Evolutionary conservation across 768 basidiomycete species (phyloP).

Genomic region (Lactifluus volemus): DNA sequence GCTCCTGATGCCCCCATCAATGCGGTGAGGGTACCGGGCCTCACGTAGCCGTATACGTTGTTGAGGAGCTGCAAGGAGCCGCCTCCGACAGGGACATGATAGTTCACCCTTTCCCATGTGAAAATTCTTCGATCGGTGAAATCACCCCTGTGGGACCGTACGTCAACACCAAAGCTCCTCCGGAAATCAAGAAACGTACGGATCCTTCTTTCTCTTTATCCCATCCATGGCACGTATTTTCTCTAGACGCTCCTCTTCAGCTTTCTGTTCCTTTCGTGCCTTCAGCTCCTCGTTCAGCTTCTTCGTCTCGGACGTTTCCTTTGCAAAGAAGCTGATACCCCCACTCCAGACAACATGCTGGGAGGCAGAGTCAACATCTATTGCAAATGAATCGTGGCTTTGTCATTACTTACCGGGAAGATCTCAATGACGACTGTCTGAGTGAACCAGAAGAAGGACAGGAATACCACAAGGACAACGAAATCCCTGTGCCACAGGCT

Average conservation of each 20-base stretch:
- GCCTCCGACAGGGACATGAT: conserved; percentile 62
- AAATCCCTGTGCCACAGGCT: conserved; percentile 66
- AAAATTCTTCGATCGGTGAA: conserved; percentile 43
- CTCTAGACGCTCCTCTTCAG: conserved; percentile 26
- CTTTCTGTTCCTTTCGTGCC: conserved; percentile 35
- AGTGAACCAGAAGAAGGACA: conserved; percentile 58
- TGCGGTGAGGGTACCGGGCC: conserved; percentile 68
- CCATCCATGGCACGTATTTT: conserved; percentile 19
- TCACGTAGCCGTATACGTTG: conserved; percentile 72
- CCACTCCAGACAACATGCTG: conserved; percentile 55
- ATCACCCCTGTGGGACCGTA: background rate
- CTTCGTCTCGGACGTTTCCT: conserved; percentile 46
- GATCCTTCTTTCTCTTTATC: conserved; percentile 40
- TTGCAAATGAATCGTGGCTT: conserved; percentile 19
- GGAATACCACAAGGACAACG: conserved; percentile 62
- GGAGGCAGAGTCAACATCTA: conserved; percentile 12
- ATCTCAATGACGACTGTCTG: conserved; percentile 60
- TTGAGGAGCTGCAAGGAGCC: conserved; percentile 58
- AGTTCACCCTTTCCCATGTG: conserved; percentile 77
- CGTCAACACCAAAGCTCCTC: background rate
- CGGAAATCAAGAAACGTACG: conserved; percentile 32
- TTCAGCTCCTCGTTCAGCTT: conserved; percentile 44
- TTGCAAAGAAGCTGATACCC: conserved; percentile 47
- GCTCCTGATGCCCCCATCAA: conserved; percentile 85
- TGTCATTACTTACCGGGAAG: conserved; percentile 40